These are phyloP conservation scores for Serendipita sp. DNA, from an alignment of 768 basidiomycete genomes.

Conservation along the genomic window DNA sequence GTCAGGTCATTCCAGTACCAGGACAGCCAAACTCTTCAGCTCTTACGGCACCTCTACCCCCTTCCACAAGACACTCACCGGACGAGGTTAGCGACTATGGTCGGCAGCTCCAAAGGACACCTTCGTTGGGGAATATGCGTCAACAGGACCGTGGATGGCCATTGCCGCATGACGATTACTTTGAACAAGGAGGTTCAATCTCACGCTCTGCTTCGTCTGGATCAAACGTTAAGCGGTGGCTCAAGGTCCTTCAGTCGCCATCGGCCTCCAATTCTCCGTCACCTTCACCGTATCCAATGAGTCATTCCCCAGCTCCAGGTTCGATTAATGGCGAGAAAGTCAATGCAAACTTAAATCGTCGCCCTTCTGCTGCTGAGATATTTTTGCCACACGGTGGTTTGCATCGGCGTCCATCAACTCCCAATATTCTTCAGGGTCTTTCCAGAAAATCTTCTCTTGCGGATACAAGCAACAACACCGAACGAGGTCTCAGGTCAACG, in stretches of 20 bases:
- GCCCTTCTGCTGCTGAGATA: conserved; percentile 4
- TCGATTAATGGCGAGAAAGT: neutral
- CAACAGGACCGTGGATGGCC: conserved; percentile 2
- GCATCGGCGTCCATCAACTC: neutral
- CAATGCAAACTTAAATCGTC: neutral
- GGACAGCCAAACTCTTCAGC: neutral
- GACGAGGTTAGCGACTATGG: neutral
- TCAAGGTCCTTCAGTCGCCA: neutral
- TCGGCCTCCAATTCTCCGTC: neutral
- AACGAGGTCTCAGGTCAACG: neutral
- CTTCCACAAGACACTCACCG: conserved; percentile 4
- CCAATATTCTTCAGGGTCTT: neutral
- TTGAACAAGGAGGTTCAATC: neutral
- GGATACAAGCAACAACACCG: neutral
- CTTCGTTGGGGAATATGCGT: neutral
- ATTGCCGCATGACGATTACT: neutral
- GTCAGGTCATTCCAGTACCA: neutral
- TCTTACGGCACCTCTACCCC: conserved; percentile 5
- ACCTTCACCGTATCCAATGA: neutral
- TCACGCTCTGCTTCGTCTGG: neutral
- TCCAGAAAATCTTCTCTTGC: conserved; percentile 1
- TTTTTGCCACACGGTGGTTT: conserved; percentile 2
- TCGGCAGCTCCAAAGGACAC: neutral
- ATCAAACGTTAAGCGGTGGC: neutral
- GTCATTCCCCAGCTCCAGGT: neutral